A percentile compares a stretch with the other conserved stretches of the same genome.
These are phyloP conservation scores for Saccharomycopsis selenospora DNA, from an alignment of 805 yeast genomes.

Conservation along the genomic window DNA sequence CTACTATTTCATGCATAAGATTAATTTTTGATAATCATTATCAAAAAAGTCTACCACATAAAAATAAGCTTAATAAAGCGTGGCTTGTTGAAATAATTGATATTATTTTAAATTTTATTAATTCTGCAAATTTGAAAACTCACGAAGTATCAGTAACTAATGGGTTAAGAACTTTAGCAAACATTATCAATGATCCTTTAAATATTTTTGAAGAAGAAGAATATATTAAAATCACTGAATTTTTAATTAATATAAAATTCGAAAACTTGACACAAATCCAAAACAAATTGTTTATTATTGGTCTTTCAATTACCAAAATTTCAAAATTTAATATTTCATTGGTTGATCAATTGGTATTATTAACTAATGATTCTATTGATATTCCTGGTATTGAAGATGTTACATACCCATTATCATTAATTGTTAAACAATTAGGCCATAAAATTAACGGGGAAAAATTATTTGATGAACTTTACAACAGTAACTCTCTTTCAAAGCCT, in stretches of 20 bases:
- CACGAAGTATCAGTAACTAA: conserved; percentile 3
- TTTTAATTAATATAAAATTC: conserved; percentile 3
- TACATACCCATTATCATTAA: conserved; percentile 5
- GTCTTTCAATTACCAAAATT: conserved; percentile 2
- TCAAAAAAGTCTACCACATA: background rate
- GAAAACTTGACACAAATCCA: conserved; percentile 4
- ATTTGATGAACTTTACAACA: conserved; percentile 13
- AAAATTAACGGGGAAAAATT: conserved; percentile 15
- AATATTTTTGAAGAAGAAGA: conserved; percentile 2
- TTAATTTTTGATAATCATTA: background rate
- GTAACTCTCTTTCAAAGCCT: background rate
- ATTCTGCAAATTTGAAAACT: background rate
- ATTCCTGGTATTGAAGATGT: background rate
- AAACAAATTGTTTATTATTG: conserved; percentile 14
- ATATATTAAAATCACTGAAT: conserved; percentile 7
- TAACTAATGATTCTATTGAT: conserved; percentile 6
- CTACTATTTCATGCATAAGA: conserved; percentile 3
- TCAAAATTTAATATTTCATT: conserved; percentile 13
- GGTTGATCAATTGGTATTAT: conserved; percentile 16
- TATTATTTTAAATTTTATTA: conserved; percentile 6
- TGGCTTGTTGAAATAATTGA: conserved; percentile 7
- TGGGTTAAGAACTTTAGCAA: background rate
- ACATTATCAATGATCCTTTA: background rate
- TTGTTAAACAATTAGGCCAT: conserved; percentile 8
- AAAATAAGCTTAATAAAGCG: background rate